phyloP scores from a whole-genome alignment of 2,329 filamentous ascomycete genomes.

The Aspergillus transmontanensis region DNA sequence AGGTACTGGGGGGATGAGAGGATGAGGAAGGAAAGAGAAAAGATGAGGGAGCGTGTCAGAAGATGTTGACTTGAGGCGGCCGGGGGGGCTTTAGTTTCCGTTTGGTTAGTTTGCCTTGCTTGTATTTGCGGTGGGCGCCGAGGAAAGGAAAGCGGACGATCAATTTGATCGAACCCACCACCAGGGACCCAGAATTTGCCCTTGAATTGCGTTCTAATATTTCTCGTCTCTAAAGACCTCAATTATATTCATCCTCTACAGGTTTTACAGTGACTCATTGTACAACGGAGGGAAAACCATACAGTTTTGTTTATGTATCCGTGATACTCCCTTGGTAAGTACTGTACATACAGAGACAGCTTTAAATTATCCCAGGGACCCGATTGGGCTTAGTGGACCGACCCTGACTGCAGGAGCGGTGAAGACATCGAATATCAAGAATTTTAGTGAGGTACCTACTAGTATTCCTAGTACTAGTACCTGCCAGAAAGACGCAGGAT shows the following conservation, averaged over 20 bases:
- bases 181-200: background rate
- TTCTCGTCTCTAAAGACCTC: background rate
- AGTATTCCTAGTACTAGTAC: background rate
- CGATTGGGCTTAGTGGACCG: constrained; percentile 4
- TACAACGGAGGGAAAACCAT: background rate
- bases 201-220: background rate
- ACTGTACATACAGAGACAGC: background rate
- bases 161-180: background rate
- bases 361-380: background rate
- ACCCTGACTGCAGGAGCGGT: constrained; percentile 1
- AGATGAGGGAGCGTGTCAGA: constrained; percentile 9
- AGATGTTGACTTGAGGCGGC: constrained; percentile 5
- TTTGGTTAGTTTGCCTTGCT: constrained; percentile 3
- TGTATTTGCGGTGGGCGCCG: constrained; percentile 1
- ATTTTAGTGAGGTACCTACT: background rate
- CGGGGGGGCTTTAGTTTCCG: background rate
- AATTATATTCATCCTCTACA: background rate
- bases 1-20: constrained; percentile 20
- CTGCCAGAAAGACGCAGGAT: background rate
- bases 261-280: background rate
- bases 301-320: background rate
- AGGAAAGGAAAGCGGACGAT: constrained; percentile 1
- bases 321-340: too few relatives aligned
- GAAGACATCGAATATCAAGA: background rate
- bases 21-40: constrained; percentile 15